phyloP scores from a whole-genome alignment of 345 rosid species.

The Boechera stricta region DNA sequence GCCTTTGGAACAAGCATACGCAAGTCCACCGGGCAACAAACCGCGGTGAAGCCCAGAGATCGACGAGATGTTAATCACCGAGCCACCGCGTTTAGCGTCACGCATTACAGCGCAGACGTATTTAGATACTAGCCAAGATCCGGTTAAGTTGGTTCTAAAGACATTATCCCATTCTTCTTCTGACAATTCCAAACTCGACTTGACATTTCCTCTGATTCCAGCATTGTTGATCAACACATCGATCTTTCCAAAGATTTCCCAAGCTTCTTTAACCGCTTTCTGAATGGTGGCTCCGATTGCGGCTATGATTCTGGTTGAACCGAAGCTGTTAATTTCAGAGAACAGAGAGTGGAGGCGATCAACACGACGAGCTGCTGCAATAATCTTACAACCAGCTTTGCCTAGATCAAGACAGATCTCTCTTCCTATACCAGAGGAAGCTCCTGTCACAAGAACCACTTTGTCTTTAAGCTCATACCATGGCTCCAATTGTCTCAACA shows the following conservation, averaged over 20 bases:
- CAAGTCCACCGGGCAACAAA: background rate
- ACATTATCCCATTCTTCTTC: slow-evolving; percentile 64
- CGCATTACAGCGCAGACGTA: background rate
- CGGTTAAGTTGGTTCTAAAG: slow-evolving; percentile 58
- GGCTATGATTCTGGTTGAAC: slow-evolving; percentile 4
- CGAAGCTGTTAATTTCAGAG: slow-evolving; percentile 45
- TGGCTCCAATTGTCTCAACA: slow-evolving; percentile 45
- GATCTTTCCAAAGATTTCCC: slow-evolving; percentile 68
- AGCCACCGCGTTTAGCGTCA: slow-evolving; percentile 56
- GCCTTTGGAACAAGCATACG: background rate
- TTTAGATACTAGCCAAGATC: slow-evolving; percentile 52
- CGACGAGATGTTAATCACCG: slow-evolving; percentile 60
- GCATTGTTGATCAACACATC: slow-evolving; percentile 67
- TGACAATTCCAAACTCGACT: slow-evolving; percentile 53
- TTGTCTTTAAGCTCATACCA: slow-evolving; percentile 48
- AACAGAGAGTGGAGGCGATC: slow-evolving; percentile 55
- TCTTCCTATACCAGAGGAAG: slow-evolving; percentile 55
- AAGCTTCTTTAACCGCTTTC: slow-evolving; percentile 51
- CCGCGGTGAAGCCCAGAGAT: slow-evolving; percentile 49
- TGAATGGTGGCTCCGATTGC: slow-evolving; percentile 48
- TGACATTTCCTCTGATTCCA: slow-evolving; percentile 50
- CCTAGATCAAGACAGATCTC: slow-evolving; percentile 53
- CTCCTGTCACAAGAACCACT: slow-evolving; percentile 58
- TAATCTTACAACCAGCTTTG: slow-evolving; percentile 52
- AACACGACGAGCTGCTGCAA: slow-evolving; percentile 52